These are phyloP conservation scores for Auricularia heimuer DNA, from an alignment of 768 basidiomycete species.

Conservation along the genomic window DNA sequence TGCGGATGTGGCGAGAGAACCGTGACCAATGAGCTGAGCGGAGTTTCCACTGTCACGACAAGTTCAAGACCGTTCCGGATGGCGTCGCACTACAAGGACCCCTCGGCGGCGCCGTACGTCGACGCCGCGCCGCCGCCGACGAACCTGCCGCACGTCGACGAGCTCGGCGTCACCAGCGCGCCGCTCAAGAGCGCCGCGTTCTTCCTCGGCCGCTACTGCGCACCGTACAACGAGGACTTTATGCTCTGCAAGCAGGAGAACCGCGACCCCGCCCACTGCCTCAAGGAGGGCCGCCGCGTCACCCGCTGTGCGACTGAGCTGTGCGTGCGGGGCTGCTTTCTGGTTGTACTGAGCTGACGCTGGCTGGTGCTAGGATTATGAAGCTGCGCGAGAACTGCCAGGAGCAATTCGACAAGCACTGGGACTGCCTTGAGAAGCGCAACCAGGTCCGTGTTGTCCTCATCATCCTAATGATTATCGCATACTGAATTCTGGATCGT, in stretches of 20 bases:
- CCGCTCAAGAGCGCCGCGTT: conserved; percentile 95
- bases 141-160: conserved; percentile 67
- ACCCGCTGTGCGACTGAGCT: conserved; percentile 91
- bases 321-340: conserved; percentile 39
- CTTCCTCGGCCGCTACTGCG: conserved; percentile 94
- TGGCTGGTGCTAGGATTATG: conserved; percentile 47
- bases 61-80: neutral
- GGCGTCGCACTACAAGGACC: conserved; percentile 16
- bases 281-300: conserved; percentile 92
- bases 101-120: conserved; percentile 33
- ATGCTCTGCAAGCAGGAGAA: conserved; percentile 97
- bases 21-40: conserved; percentile 25
- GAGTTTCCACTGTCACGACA: conserved; percentile 27
- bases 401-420: conserved; percentile 80
- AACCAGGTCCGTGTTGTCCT: conserved; percentile 64
- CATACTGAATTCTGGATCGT: neutral
- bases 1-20: too few relatives aligned
- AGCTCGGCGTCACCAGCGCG: conserved; percentile 83
- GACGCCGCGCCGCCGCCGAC: conserved; percentile 60
- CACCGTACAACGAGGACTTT: conserved; percentile 93
- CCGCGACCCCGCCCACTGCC: conserved; percentile 81
- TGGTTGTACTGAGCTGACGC: neutral
- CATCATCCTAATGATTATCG: neutral
- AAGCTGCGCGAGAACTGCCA: conserved; percentile 92
- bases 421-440: conserved; percentile 87